Evolutionary conservation across 2,329 filamentous ascomycete genomes (phyloP).

Genomic region (Nigrograna mackinnonii): DNA sequence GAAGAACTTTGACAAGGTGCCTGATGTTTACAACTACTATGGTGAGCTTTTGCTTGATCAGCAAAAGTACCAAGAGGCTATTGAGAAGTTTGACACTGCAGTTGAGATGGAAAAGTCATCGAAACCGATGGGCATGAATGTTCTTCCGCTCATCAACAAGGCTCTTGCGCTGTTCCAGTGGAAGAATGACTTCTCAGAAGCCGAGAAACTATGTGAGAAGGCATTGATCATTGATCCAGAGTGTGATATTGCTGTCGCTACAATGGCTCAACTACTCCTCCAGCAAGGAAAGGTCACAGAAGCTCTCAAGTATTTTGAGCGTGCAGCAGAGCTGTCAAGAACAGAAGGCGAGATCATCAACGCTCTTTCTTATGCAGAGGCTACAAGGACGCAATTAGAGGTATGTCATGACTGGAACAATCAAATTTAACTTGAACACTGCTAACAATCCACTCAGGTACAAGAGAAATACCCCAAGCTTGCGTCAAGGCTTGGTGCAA

Average conservation of each 20-base stretch:
- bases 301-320: constrained; percentile 95
- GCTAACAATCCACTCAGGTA: constrained; percentile 9
- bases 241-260: constrained; percentile 97
- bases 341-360: constrained; percentile 97
- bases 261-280: constrained; percentile 95
- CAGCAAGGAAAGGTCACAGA: constrained; percentile 98
- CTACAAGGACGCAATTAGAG: constrained; percentile 92
- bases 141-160: constrained; percentile 97
- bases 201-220: constrained; percentile 96
- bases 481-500: constrained; percentile 49
- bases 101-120: constrained; percentile 97
- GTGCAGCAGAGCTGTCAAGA: constrained; percentile 88
- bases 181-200: constrained; percentile 94
- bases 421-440: constrained; percentile 19
- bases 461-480: constrained; percentile 59
- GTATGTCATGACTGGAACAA: no score
- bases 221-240: constrained; percentile 97
- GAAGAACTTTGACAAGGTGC: constrained; percentile 97
- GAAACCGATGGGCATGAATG: constrained; percentile 95
- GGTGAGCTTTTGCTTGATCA: constrained; percentile 96
- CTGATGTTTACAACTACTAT: constrained; percentile 99
- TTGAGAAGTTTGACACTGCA: constrained; percentile 98
- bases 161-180: constrained; percentile 95
- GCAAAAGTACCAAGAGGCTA: constrained; percentile 91
- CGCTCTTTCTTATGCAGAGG: constrained; percentile 94